These are phyloP conservation scores for Yamadazyma philogaea DNA, from an alignment of 805 yeast genomes.

Conservation along the genomic window DNA sequence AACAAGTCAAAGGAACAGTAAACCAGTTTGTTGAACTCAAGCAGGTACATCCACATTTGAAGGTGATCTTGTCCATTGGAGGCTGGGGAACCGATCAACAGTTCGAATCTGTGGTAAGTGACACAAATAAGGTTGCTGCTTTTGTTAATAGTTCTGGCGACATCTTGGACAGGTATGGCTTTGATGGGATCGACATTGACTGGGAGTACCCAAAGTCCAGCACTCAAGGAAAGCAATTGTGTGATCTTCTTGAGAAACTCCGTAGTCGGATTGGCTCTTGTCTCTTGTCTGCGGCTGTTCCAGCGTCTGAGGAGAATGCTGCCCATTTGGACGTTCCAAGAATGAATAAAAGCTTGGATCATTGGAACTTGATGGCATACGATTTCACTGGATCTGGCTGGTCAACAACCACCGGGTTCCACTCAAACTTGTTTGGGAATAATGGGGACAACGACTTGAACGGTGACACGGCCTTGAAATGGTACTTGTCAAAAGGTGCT, in stretches of 20 bases:
- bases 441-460: conserved; percentile 42
- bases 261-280: conserved; percentile 42
- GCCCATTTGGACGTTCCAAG: conserved; percentile 41
- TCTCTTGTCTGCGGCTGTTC: conserved; percentile 70
- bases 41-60: conserved; percentile 36
- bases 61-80: conserved; percentile 74
- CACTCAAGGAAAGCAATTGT: conserved; percentile 45
- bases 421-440: conserved; percentile 58
- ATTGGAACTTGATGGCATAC: conserved; percentile 90
- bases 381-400: conserved; percentile 76
- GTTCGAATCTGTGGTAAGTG: conserved; percentile 29
- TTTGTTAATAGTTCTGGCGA: conserved; percentile 52
- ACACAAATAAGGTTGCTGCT: conserved; percentile 23
- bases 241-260: conserved; percentile 39
- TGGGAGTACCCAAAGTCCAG: conserved; percentile 80
- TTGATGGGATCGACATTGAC: conserved; percentile 92
- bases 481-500: conserved; percentile 44
- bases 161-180: conserved; percentile 51
- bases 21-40: conserved; percentile 51
- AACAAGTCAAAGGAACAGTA: conserved; percentile 45
- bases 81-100: conserved; percentile 61
- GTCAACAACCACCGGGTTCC: conserved; percentile 61
- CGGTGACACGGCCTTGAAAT: conserved; percentile 47
- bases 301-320: conserved; percentile 55
- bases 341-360: conserved; percentile 58